phyloP scores from a whole-genome alignment of 257 asterid species.

The Primulina huaijiensis region DNA sequence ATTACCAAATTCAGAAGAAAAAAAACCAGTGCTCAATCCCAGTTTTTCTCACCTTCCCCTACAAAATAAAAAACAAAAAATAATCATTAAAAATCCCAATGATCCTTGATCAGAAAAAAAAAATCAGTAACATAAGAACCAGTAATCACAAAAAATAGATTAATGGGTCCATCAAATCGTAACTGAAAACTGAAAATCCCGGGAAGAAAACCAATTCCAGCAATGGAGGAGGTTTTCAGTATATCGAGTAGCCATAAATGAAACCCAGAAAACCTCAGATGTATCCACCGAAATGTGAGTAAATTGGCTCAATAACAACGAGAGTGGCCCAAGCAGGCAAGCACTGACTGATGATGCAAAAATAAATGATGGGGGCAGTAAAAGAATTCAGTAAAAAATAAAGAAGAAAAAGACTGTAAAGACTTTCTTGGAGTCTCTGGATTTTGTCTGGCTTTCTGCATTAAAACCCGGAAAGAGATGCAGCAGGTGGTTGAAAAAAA shows the following conservation, averaged over 20 bases:
- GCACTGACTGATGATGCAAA: background rate
- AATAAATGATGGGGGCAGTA: constrained; percentile 9
- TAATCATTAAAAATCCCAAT: background rate
- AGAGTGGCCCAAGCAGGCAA: constrained; percentile 1
- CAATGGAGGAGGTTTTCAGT: background rate
- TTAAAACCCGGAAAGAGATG: constrained; percentile 45
- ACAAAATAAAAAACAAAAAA: constrained; percentile 14
- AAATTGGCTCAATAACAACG: constrained; percentile 22
- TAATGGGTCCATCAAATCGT: background rate
- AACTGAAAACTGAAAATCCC: constrained; percentile 5
- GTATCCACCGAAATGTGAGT: constrained; percentile 17
- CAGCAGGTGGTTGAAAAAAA: constrained; percentile 12
- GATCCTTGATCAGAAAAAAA: background rate
- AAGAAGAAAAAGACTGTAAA: constrained; percentile 23
- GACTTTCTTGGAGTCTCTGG: constrained; percentile 39
- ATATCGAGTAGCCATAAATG: background rate
- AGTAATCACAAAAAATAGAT: constrained; percentile 10
- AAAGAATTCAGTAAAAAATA: constrained; percentile 24
- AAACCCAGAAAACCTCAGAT: constrained; percentile 16
- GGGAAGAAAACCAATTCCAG: constrained; percentile 24
- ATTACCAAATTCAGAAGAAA: constrained; percentile 40
- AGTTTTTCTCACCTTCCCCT: constrained; percentile 5
- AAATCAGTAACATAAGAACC: background rate
- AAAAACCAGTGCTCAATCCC: background rate
- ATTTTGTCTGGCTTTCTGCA: constrained; percentile 41